Evolutionary conservation across 1,284 basidiomycete species (phyloP).

Genomic region (Neolentinus lepideus): DNA sequence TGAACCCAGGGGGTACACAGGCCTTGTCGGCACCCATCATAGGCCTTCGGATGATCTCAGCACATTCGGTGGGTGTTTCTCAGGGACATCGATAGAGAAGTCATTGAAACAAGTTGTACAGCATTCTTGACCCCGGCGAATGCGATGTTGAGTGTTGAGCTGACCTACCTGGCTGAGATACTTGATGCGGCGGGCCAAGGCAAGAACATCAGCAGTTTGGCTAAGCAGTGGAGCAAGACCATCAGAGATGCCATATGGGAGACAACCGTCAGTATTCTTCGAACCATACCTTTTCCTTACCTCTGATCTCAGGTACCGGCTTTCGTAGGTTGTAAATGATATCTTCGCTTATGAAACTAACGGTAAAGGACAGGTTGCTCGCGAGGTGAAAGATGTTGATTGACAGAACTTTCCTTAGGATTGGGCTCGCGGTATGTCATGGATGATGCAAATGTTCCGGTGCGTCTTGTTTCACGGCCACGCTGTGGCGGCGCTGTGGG

Average conservation of each 20-base stretch:
- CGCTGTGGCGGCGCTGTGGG: background rate
- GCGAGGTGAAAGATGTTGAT: background rate
- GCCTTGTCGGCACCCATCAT: slow-evolving; percentile 66
- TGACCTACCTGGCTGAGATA: slow-evolving; percentile 51
- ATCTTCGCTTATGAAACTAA: slow-evolving; percentile 77
- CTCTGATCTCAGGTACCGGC: background rate
- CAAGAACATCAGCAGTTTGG: slow-evolving; percentile 42
- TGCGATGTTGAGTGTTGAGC: slow-evolving; percentile 64
- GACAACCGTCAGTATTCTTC: slow-evolving; percentile 37
- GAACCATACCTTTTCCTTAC: background rate
- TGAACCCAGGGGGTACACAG: slow-evolving; percentile 59
- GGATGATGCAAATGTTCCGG: slow-evolving; percentile 80
- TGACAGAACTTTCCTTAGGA: slow-evolving; percentile 25
- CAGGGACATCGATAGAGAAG: background rate
- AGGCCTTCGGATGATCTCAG: slow-evolving; percentile 71
- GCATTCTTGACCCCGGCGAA: slow-evolving; percentile 73
- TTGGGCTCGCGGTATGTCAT: slow-evolving; percentile 67
- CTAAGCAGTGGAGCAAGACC: slow-evolving; percentile 50
- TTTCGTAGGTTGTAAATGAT: slow-evolving; percentile 43
- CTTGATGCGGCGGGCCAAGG: slow-evolving; percentile 44
- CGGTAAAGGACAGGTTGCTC: slow-evolving; percentile 27
- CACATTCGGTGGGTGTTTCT: slow-evolving; percentile 42
- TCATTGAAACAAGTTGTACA: slow-evolving; percentile 16
- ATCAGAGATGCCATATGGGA: slow-evolving; percentile 61
- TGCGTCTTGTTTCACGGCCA: slow-evolving; percentile 23